Percentiles rank a stretch among this genome's conserved stretches.
Conservation (phyloP, 768 basidiomycete species). For the Mycena pura region DNA sequence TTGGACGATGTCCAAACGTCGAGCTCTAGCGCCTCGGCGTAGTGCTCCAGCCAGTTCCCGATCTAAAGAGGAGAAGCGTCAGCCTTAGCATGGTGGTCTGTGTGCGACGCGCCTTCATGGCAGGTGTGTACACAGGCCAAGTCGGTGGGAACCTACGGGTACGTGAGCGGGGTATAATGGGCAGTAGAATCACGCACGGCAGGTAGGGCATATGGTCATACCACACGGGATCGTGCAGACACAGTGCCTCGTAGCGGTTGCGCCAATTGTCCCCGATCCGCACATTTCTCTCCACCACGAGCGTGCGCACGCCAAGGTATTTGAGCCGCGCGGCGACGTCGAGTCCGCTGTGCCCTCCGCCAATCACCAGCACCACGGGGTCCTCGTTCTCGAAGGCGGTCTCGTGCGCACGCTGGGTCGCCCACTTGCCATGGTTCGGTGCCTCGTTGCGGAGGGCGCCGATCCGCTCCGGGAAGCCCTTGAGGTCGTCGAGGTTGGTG, state of each 20-base stretch:
- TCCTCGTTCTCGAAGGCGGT: conserved; percentile 49
- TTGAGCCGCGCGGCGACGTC: conserved; percentile 67
- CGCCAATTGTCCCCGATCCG: conserved; percentile 73
- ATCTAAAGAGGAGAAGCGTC: conserved; percentile 43
- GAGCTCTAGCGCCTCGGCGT: conserved; percentile 57
- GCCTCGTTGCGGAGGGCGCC: conserved; percentile 7
- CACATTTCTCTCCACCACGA: conserved; percentile 68
- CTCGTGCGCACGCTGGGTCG: conserved; percentile 34
- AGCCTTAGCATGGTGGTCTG: too few species aligned
- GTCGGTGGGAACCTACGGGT: conserved; percentile 47
- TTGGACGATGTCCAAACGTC: conserved; percentile 57
- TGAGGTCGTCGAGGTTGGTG: conserved; percentile 60
- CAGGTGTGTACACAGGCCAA: conserved; percentile 53
- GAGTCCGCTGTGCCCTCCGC: conserved; percentile 61
- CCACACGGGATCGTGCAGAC: conserved; percentile 72
- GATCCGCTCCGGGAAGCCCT: conserved; percentile 49
- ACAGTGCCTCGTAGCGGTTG: conserved; percentile 68
- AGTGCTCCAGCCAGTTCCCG: conserved; percentile 67
- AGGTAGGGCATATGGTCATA: conserved; percentile 55
- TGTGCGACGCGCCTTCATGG: conserved; percentile 42
- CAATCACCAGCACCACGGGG: conserved; percentile 59
- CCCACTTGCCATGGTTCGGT: conserved; percentile 24
- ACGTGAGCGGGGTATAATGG: background rate
- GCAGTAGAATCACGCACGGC: conserved; percentile 34
- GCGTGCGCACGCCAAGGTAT: conserved; percentile 50